Conservation (phyloP, 768 basidiomycete genomes). For the Strobilomyces confusus region DNA sequence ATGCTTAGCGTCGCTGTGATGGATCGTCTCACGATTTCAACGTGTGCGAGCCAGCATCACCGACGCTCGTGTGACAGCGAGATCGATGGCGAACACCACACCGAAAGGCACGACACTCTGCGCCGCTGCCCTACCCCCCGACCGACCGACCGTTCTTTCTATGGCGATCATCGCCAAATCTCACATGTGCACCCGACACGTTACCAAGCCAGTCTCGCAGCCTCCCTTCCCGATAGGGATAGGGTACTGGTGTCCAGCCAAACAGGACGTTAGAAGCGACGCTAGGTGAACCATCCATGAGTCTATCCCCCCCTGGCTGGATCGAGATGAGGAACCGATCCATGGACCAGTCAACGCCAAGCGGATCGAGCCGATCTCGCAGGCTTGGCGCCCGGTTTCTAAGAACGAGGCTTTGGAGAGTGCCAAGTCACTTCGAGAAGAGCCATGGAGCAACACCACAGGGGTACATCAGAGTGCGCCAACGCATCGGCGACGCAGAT, state of each 20-base stretch:
- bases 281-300: neutral
- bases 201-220: neutral
- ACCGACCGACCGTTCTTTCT: too few species aligned
- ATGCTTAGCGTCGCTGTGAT: too few species aligned
- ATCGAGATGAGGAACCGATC: slow-evolving; percentile 1
- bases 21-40: too few species aligned
- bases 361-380: neutral
- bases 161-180: too few species aligned
- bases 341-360: neutral
- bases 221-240: neutral
- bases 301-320: neutral
- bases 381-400: neutral
- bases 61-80: too few species aligned
- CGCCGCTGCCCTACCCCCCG: too few species aligned
- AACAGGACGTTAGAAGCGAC: neutral
- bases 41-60: too few species aligned
- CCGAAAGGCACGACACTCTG: too few species aligned
- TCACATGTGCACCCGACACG: too few species aligned
- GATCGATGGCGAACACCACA: too few species aligned
- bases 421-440: neutral
- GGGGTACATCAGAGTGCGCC: neutral
- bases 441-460: neutral
- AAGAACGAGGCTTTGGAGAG: neutral
- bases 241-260: neutral
- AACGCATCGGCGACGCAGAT: slow-evolving; percentile 1